Base-by-base conservation (phyloP, 352 stramenopile species). In the Phytophthora pistaciae region DNA sequence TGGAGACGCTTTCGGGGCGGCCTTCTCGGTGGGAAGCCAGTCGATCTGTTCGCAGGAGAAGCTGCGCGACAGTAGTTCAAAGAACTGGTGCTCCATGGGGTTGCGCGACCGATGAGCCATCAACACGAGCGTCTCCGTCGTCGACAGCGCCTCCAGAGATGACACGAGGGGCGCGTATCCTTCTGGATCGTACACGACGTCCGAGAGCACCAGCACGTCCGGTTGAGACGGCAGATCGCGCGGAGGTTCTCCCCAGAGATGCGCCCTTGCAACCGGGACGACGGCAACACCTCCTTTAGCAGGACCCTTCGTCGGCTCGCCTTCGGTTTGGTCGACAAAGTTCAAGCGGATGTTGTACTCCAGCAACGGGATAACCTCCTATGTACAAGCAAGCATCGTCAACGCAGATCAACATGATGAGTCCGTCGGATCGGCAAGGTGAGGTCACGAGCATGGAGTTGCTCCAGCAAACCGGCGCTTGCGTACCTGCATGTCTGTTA, bases 71-170 rank as follows among this genome's bases (percentile, higher is more conserved):
- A 95, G 61, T 46, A 90, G 62, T 36, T 88, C 76, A 75, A 95
- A 95, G 66, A 95, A 94, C 57, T 94, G 72, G 49, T 94, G 79
- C 64, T 95, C 88, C 82, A 90, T 91, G 1, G 88, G 86, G 71
- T 95, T 92, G 20, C 88, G 77, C 48, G 86, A 94, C 42, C 87
- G 78, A 64, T 95, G 85, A 13, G 86, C 84, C 86, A 95, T 94
- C 55, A 94, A 74, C 27, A 94, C 82, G 1, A 78, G 72, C 20
- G 85, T 92, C 27, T 72, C 29, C 0, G 75, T 54, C 0, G 27
- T 66, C 5, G 83, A 75, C 6, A 95, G 68, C 13, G 77, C 63
- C 20, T 75, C 50, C 1, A 95, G 74, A 56, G 85, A 93, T 44
- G 72, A 61, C 29, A 95, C 83, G 20, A 95, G 77, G 46, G 87